Conservation (phyloP, 441 rosid genomes). For the Populus trichocarpa region DNA sequence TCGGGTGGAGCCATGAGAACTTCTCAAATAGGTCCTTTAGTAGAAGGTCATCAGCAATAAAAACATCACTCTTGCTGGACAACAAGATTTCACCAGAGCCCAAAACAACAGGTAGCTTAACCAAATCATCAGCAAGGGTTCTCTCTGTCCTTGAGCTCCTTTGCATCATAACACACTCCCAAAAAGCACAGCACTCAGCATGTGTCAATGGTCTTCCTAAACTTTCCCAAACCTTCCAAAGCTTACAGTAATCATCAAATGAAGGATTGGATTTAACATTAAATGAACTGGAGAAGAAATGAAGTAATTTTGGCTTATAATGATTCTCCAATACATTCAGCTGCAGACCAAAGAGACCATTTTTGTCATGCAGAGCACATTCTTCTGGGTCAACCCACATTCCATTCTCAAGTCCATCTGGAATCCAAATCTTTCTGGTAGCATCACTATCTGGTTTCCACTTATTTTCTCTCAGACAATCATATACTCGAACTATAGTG, state of each 20-base stretch:
- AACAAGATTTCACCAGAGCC: slow-evolving; percentile 35
- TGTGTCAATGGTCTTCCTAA: slow-evolving; percentile 31
- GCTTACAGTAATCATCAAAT: slow-evolving; percentile 45
- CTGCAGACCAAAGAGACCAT: slow-evolving; percentile 41
- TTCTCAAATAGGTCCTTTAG: slow-evolving; percentile 46
- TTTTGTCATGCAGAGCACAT: slow-evolving; percentile 50
- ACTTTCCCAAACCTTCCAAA: slow-evolving; percentile 68
- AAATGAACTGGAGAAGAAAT: slow-evolving; percentile 39
- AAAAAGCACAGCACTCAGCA: slow-evolving; percentile 58
- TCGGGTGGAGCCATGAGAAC: slow-evolving; percentile 23
- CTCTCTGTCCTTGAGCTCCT: slow-evolving; percentile 14
- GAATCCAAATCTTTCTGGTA: slow-evolving; percentile 47
- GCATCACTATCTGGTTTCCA: slow-evolving; percentile 37
- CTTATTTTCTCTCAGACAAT: slow-evolving; percentile 24
- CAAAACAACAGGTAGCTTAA: slow-evolving; percentile 48
- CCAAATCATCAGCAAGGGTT: slow-evolving; percentile 34
- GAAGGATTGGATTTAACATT: slow-evolving; percentile 43
- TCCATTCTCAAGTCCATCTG: slow-evolving; percentile 29
- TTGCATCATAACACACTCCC: slow-evolving; percentile 38
- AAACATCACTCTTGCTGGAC: slow-evolving; percentile 41
- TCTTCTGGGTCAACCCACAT: slow-evolving; percentile 46
- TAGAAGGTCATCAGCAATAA: slow-evolving; percentile 66
- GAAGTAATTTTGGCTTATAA: slow-evolving; percentile 26
- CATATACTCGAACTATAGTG: slow-evolving; percentile 44
- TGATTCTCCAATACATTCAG: slow-evolving; percentile 47